Evolutionary conservation across 805 yeast species (phyloP).

Genomic region (Candida cerambycidarum): DNA sequence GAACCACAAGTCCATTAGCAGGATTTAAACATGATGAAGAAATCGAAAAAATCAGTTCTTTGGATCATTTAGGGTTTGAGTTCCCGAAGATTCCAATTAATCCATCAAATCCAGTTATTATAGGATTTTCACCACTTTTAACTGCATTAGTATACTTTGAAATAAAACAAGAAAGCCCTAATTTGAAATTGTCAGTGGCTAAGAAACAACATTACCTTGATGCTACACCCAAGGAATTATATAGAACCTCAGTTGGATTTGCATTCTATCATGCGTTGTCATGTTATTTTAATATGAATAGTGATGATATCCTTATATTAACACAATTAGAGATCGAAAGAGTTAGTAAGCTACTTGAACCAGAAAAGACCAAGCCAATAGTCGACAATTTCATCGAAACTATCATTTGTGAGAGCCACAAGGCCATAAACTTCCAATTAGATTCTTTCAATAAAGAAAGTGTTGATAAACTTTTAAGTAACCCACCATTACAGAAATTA

Average conservation of each 20-base stretch:
- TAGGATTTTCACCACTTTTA: slow-evolving; percentile 52
- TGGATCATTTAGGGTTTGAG: slow-evolving; percentile 56
- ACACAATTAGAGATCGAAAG: slow-evolving; percentile 47
- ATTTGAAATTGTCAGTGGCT: slow-evolving; percentile 22
- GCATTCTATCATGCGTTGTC: slow-evolving; percentile 69
- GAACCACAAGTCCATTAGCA: not conserved
- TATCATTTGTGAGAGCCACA: slow-evolving; percentile 64
- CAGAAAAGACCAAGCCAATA: slow-evolving; percentile 10
- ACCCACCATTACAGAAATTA: slow-evolving; percentile 75
- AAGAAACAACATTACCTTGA: slow-evolving; percentile 17
- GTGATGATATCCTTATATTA: slow-evolving; percentile 68
- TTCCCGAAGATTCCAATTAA: slow-evolving; percentile 32
- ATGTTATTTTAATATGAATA: slow-evolving; percentile 62
- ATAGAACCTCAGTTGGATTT: slow-evolving; percentile 54
- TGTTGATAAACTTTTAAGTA: slow-evolving; percentile 70
- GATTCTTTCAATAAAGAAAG: slow-evolving; percentile 67
- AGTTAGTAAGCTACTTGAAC: slow-evolving; percentile 16
- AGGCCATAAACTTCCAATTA: slow-evolving; percentile 71
- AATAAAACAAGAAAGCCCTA: slow-evolving; percentile 12
- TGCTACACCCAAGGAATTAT: slow-evolving; percentile 29
- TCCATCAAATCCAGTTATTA: slow-evolving; percentile 25
- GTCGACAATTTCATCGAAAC: slow-evolving; percentile 34
- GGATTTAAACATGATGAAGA: not conserved
- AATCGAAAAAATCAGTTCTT: slow-evolving; percentile 26
- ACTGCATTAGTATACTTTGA: slow-evolving; percentile 37